Conservation (phyloP, 164 flowering plant species). For the Nymphaea colorata region DNA sequence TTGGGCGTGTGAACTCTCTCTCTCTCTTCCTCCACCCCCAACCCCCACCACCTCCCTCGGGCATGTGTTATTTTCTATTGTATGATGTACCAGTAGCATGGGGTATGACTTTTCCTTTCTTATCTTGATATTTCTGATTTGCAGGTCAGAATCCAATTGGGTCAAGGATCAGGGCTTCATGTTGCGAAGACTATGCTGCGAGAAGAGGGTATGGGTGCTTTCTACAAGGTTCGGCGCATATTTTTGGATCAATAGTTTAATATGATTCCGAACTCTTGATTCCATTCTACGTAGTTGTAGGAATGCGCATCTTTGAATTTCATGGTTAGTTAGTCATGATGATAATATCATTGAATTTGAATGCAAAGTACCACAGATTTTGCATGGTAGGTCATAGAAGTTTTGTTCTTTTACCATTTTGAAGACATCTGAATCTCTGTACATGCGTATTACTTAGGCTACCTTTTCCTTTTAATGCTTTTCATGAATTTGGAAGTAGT, state of each 20-base stretch:
- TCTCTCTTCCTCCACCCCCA: not conserved
- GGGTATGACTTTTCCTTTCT: not conserved
- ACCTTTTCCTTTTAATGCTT: not conserved
- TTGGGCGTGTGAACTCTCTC: not conserved
- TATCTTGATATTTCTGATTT: not conserved
- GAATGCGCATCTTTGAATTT: too few relatives aligned
- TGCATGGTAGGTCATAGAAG: too few relatives aligned
- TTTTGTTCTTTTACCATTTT: too few relatives aligned
- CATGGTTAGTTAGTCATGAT: too few relatives aligned
- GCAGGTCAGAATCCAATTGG: conserved; percentile 94
- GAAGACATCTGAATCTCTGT: too few relatives aligned
- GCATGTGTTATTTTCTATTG: not conserved
- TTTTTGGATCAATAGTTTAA: not conserved
- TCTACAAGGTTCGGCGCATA: conserved; percentile 32
- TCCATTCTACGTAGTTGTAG: too few relatives aligned
- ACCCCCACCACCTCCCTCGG: not conserved
- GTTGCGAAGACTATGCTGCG: conserved; percentile 74
- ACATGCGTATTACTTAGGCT: too few relatives aligned
- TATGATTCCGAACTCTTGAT: not conserved
- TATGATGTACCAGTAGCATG: not conserved
- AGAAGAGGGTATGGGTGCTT: conserved; percentile 77
- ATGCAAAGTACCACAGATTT: too few relatives aligned
- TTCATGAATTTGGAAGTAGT: not conserved
- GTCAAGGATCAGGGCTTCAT: conserved; percentile 78
- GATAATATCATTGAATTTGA: too few relatives aligned